A percentile compares a stretch with the other conserved stretches of the same genome.
These are phyloP conservation scores for Copromyces sp. DNA, from an alignment of 495 filamentous ascomycete genomes.

Conservation along the genomic window DNA sequence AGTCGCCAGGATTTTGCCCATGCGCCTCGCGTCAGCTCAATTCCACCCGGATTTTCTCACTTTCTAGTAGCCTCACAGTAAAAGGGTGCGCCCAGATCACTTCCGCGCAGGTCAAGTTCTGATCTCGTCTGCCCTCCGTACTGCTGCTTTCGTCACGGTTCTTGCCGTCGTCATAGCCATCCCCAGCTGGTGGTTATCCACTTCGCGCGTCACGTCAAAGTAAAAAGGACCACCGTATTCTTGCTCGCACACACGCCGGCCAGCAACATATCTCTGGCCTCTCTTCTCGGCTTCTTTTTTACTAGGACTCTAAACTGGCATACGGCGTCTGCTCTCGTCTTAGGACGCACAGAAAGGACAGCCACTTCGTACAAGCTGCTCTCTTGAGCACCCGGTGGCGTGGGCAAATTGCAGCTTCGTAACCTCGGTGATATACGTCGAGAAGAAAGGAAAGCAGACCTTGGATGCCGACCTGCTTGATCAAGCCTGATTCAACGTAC, in stretches of 20 bases:
- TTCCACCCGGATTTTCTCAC: background rate
- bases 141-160: background rate
- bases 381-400: constrained; percentile 1
- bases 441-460: constrained; percentile 1
- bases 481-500: constrained; percentile 7
- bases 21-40: background rate
- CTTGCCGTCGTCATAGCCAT: background rate
- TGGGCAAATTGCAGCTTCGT: constrained; percentile 13
- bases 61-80: background rate
- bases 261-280: background rate
- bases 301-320: background rate
- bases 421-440: constrained; percentile 13
- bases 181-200: background rate
- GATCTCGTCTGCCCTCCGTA: background rate
- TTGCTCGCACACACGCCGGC: background rate
- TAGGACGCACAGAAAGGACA: background rate
- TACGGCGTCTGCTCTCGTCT: background rate
- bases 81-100: background rate
- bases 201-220: background rate
- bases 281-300: background rate
- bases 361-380: constrained; percentile 6
- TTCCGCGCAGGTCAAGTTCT: background rate
- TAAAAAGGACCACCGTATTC: background rate
- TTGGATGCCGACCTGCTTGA: background rate
- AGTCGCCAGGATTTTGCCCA: background rate